Conservation (phyloP, 2,329 filamentous ascomycete species). For the Furcasterigmium sp. region DNA sequence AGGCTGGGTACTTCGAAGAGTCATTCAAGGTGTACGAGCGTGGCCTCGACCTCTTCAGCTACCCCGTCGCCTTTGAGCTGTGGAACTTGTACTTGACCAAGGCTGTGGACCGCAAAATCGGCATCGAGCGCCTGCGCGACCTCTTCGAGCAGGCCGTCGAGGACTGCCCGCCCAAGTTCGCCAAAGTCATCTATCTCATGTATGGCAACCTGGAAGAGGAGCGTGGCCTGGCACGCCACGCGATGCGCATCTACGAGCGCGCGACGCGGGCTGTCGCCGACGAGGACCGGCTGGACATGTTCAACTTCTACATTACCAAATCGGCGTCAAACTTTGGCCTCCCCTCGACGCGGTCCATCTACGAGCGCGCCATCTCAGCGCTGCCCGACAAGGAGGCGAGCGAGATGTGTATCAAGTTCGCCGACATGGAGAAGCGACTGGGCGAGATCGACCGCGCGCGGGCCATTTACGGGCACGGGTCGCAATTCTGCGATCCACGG, state of each 20-base stretch:
- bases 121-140: conserved; percentile 88
- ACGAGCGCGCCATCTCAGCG: conserved; percentile 92
- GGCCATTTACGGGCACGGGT: conserved; percentile 93
- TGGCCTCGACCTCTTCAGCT: conserved; percentile 95
- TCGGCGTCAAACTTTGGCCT: conserved; percentile 97
- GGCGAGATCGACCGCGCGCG: conserved; percentile 93
- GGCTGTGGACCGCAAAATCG: conserved; percentile 91
- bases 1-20: conserved; percentile 92
- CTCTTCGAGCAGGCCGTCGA: conserved; percentile 97
- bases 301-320: conserved; percentile 99
- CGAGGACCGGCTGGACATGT: conserved; percentile 94
- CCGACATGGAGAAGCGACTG: conserved; percentile 87
- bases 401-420: conserved; percentile 98
- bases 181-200: conserved; percentile 95
- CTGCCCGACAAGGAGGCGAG: conserved; percentile 89
- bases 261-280: conserved; percentile 92
- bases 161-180: conserved; percentile 90
- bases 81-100: conserved; percentile 99
- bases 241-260: conserved; percentile 98
- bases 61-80: conserved; percentile 94
- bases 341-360: conserved; percentile 89
- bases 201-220: conserved; percentile 97
- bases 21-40: conserved; percentile 97
- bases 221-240: conserved; percentile 85
- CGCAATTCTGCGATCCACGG: conserved; percentile 93